phyloP scores from a whole-genome alignment of 345 rosid species.

The Iberis pinnata region DNA sequence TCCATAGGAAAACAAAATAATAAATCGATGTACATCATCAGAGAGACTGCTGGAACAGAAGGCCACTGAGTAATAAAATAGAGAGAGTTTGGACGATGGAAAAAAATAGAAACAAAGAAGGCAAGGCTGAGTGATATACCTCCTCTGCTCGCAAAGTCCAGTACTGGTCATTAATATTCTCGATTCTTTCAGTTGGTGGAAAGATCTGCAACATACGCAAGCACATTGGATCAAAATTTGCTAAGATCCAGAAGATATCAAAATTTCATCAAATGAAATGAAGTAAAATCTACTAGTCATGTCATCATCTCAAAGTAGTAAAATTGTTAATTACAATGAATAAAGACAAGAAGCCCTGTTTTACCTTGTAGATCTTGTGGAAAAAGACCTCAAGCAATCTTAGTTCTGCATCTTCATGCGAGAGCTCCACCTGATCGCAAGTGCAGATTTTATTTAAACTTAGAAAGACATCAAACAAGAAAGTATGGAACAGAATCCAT shows the following conservation, averaged over 20 bases:
- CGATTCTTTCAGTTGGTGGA: slow-evolving; percentile 74
- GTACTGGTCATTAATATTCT: slow-evolving; percentile 95
- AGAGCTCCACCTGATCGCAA: slow-evolving; percentile 73
- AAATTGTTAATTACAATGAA: neutral
- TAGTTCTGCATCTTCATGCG: slow-evolving; percentile 85
- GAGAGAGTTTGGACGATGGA: neutral
- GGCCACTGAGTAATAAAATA: neutral
- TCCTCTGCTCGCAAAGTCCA: slow-evolving; percentile 99
- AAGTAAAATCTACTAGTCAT: neutral
- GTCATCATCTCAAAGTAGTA: slow-evolving; percentile 5
- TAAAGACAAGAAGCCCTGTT: slow-evolving; percentile 7
- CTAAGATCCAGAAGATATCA: slow-evolving; percentile 1
- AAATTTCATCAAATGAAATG: neutral
- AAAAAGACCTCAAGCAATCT: slow-evolving; percentile 88
- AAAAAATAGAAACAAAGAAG: slow-evolving; percentile 12
- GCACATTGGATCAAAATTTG: slow-evolving; percentile 12
- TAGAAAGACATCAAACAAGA: neutral
- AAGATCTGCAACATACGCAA: slow-evolving; percentile 52
- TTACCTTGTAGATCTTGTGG: slow-evolving; percentile 96
- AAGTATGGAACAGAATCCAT: slow-evolving; percentile 11
- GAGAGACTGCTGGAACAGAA: neutral
- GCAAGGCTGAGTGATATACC: slow-evolving; percentile 46
- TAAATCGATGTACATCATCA: too few species aligned
- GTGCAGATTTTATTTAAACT: slow-evolving; percentile 11
- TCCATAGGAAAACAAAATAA: too few species aligned